Percentiles rank a stretch among this genome's conserved stretches.
Conservation (phyloP, 768 basidiomycete genomes). For the Fomitopsis pulvina region DNA sequence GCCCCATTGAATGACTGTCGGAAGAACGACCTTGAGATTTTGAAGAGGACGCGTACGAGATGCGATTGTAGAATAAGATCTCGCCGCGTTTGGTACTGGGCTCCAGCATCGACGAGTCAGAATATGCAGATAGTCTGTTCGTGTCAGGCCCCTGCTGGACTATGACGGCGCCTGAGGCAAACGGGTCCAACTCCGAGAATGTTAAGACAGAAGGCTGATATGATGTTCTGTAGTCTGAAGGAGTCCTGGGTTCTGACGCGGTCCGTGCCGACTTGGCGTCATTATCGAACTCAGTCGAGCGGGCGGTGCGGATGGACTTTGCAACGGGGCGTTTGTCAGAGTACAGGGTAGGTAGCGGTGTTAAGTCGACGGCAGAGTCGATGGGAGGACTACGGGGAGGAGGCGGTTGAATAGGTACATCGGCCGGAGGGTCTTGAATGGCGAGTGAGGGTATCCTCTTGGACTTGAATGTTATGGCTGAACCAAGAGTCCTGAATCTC, state of each 20-base stretch:
- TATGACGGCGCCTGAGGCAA: slow-evolving; percentile 44
- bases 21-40: slow-evolving; percentile 33
- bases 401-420: slow-evolving; percentile 13
- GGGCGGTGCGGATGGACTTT: slow-evolving; percentile 52
- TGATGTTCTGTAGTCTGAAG: slow-evolving; percentile 35
- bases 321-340: slow-evolving; percentile 38
- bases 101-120: slow-evolving; percentile 44
- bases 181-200: slow-evolving; percentile 59
- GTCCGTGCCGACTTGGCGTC: slow-evolving; percentile 21
- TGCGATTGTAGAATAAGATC: slow-evolving; percentile 31
- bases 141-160: slow-evolving; percentile 33
- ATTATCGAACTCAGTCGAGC: slow-evolving; percentile 42
- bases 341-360: slow-evolving; percentile 14
- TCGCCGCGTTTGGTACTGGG: slow-evolving; percentile 34
- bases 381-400: slow-evolving; percentile 12
- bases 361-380: slow-evolving; percentile 5
- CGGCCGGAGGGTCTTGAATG: slow-evolving; percentile 42
- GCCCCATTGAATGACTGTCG: slow-evolving; percentile 6
- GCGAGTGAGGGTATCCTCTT: slow-evolving; percentile 49
- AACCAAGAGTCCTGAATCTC: slow-evolving; percentile 50
- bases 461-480: slow-evolving; percentile 56
- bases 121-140: slow-evolving; percentile 46
- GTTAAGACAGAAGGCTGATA: slow-evolving; percentile 52
- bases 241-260: slow-evolving; percentile 42
- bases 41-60: slow-evolving; percentile 53